Conservation (phyloP, 805 yeast genomes). For the Zygoascus tannicola region DNA sequence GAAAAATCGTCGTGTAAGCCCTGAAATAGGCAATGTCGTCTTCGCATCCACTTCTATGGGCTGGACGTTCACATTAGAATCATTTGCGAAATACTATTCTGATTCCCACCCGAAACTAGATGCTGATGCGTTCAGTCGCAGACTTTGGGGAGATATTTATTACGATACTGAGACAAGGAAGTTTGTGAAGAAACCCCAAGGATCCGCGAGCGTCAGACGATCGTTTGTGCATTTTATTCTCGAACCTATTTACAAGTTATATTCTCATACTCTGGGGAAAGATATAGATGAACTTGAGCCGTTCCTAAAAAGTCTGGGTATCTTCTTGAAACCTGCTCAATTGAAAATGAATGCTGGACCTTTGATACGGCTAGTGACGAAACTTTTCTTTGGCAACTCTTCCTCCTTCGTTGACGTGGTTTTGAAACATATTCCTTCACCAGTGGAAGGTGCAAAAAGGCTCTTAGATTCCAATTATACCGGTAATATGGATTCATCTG, state of each 20-base stretch:
- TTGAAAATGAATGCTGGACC: slow-evolving; percentile 46
- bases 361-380: slow-evolving; percentile 46
- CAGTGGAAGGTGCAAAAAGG: slow-evolving; percentile 27
- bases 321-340: slow-evolving; percentile 27
- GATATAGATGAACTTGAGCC: slow-evolving; percentile 36
- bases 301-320: slow-evolving; percentile 42
- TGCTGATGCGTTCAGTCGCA: slow-evolving; percentile 36
- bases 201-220: slow-evolving; percentile 23
- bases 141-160: slow-evolving; percentile 73
- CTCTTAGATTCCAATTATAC: slow-evolving; percentile 25
- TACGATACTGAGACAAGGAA: slow-evolving; percentile 36
- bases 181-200: slow-evolving; percentile 33
- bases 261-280: slow-evolving; percentile 49
- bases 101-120: slow-evolving; percentile 28
- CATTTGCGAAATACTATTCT: slow-evolving; percentile 49
- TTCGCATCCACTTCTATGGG: slow-evolving; percentile 63
- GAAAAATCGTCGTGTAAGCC: slow-evolving; percentile 38
- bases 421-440: slow-evolving; percentile 29
- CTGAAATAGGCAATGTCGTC: slow-evolving; percentile 54
- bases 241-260: slow-evolving; percentile 71
- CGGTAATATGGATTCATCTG: slow-evolving; percentile 22
- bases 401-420: slow-evolving; percentile 47
- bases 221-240: slow-evolving; percentile 59
- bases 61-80: slow-evolving; percentile 55
- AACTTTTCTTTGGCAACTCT: slow-evolving; percentile 43